Percentiles rank a stretch among this genome's conserved stretches.
These are phyloP conservation scores for Nothophaeocryptopus gaeumannii DNA, from an alignment of 2,329 filamentous ascomycete genomes.

Conservation along the genomic window DNA sequence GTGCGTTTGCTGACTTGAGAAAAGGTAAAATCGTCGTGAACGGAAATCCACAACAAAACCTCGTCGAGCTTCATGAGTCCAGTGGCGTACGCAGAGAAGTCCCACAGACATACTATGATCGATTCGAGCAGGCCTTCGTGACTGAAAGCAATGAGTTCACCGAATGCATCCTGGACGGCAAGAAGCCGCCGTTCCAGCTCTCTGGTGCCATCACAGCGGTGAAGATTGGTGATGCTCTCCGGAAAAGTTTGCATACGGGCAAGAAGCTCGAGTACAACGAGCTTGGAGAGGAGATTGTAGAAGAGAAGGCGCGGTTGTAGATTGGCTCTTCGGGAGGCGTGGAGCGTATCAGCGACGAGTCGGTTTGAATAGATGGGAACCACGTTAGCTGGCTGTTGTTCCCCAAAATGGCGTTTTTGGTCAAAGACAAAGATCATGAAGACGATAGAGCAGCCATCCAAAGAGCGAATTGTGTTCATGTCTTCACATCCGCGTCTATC, in stretches of 20 bases:
- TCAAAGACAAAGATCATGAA: too few relatives aligned
- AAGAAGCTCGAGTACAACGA: constrained; percentile 56
- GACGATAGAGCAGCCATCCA: too few relatives aligned
- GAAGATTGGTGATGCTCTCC: constrained; percentile 55
- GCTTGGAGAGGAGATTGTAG: constrained; percentile 34
- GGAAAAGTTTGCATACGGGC: constrained; percentile 44
- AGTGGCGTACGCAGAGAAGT: constrained; percentile 58
- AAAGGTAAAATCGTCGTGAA: constrained; percentile 59
- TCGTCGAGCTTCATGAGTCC: constrained; percentile 56
- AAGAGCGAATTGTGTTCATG: too few relatives aligned
- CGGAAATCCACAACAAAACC: constrained; percentile 53
- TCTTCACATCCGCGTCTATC: too few relatives aligned
- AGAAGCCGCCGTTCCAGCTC: constrained; percentile 55
- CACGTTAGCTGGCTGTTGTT: too few relatives aligned
- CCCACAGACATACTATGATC: constrained; percentile 60
- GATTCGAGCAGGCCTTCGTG: constrained; percentile 63
- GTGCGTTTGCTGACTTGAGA: too few relatives aligned
- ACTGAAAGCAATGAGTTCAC: constrained; percentile 64
- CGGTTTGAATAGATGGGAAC: too few relatives aligned
- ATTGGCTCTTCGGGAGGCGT: background rate
- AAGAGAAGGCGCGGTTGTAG: constrained; percentile 20
- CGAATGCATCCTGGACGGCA: constrained; percentile 56
- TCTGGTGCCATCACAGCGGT: constrained; percentile 58
- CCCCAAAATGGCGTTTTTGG: too few relatives aligned
- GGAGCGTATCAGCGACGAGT: background rate